Conservation (phyloP, 2,329 filamentous ascomycete species). For the Orbilia blumenaviensis region DNA sequence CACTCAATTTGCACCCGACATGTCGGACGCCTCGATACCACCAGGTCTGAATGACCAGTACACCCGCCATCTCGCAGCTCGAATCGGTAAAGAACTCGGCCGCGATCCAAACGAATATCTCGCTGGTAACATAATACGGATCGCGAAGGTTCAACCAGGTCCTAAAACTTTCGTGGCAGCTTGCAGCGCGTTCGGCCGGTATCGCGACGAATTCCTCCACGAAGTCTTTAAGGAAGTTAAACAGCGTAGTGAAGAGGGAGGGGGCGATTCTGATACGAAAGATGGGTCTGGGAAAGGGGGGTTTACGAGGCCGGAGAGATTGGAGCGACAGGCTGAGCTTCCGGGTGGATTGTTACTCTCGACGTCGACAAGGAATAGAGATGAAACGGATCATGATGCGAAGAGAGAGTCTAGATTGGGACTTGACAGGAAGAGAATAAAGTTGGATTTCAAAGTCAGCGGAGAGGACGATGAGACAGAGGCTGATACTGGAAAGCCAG, state of each 20-base stretch:
- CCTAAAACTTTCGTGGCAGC: slow-evolving; percentile 57
- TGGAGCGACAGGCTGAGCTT: slow-evolving; percentile 51
- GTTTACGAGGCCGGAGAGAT: slow-evolving; percentile 33
- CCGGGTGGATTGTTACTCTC: slow-evolving; percentile 57
- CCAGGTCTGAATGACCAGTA: slow-evolving; percentile 57
- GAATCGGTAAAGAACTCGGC: slow-evolving; percentile 54
- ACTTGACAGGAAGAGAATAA: slow-evolving; percentile 58
- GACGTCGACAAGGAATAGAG: slow-evolving; percentile 43
- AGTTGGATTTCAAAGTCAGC: slow-evolving; percentile 57
- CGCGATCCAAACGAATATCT: slow-evolving; percentile 56
- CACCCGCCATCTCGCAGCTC: slow-evolving; percentile 55
- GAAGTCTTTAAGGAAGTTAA: slow-evolving; percentile 57
- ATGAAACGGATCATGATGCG: slow-evolving; percentile 46
- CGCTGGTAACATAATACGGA: slow-evolving; percentile 57
- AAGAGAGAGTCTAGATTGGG: slow-evolving; percentile 57
- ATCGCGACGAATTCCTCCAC: slow-evolving; percentile 57
- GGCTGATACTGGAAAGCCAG: slow-evolving; percentile 41
- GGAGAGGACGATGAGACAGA: slow-evolving; percentile 53
- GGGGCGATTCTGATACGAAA: background rate
- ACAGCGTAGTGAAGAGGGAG: slow-evolving; percentile 54
- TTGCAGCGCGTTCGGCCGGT: slow-evolving; percentile 57
- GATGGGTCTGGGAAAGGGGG: slow-evolving; percentile 16
- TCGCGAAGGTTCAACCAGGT: slow-evolving; percentile 57
- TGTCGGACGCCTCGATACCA: slow-evolving; percentile 46
- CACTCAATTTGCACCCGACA: slow-evolving; percentile 13